Conservation (phyloP, 768 basidiomycete genomes). For the Psilocybe tampanensis region DNA sequence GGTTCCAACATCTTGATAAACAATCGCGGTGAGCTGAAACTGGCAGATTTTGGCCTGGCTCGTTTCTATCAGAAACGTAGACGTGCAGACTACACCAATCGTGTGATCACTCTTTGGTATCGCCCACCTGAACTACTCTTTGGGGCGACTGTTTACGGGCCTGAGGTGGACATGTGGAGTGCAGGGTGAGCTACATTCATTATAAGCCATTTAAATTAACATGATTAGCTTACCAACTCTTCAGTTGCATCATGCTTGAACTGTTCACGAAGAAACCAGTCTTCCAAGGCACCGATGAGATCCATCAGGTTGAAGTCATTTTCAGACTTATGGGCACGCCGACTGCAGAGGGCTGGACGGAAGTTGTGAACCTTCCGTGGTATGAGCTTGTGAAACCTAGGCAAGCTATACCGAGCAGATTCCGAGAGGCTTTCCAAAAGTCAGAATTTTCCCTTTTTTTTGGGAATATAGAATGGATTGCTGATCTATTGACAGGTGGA, state of each 20-base stretch:
- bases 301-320: slow-evolving; percentile 93
- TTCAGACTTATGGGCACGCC: slow-evolving; percentile 93
- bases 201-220: neutral
- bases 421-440: slow-evolving; percentile 87
- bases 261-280: slow-evolving; percentile 93
- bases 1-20: slow-evolving; percentile 97
- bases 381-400: slow-evolving; percentile 97
- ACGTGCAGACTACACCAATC: slow-evolving; percentile 95
- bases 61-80: slow-evolving; percentile 93
- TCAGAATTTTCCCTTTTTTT: slow-evolving; percentile 33
- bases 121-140: slow-evolving; percentile 93
- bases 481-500: slow-evolving; percentile 59
- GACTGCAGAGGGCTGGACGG: slow-evolving; percentile 79
- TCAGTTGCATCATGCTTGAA: slow-evolving; percentile 99
- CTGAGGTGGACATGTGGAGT: slow-evolving; percentile 99
- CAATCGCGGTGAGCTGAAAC: slow-evolving; percentile 88
- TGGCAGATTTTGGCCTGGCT: slow-evolving; percentile 97
- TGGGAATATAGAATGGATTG: neutral
- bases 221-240: neutral
- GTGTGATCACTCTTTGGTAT: slow-evolving; percentile 99
- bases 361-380: slow-evolving; percentile 87
- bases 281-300: slow-evolving; percentile 99
- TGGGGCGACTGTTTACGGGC: slow-evolving; percentile 94
- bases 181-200: slow-evolving; percentile 67
- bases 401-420: slow-evolving; percentile 70